Percentiles rank a stretch among this genome's conserved stretches.
Conservation (phyloP, 1,284 basidiomycete genomes). For the Ustanciosporium gigantosporum region DNA sequence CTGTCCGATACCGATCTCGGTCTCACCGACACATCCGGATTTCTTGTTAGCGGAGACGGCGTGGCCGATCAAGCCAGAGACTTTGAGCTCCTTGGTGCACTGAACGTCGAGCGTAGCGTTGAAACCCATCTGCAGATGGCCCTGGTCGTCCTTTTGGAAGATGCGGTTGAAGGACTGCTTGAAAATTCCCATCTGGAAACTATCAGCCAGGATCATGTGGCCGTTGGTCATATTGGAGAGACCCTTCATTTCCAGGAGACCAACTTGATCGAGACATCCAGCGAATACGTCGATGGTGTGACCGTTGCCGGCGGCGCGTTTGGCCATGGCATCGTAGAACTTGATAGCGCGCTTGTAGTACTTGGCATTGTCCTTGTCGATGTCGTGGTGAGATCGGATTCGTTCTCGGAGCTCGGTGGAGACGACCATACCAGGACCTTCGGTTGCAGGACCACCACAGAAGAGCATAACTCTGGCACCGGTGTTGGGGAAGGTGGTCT, state of each 20-base stretch:
- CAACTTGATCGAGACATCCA: conserved; percentile 97
- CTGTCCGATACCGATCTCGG: conserved; percentile 97
- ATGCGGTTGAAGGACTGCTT: conserved; percentile 95
- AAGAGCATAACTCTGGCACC: conserved; percentile 97
- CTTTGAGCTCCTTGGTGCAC: conserved; percentile 98
- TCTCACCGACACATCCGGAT: conserved; percentile 94
- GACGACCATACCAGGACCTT: conserved; percentile 96
- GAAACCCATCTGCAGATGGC: conserved; percentile 94
- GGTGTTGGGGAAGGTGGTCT: conserved; percentile 94
- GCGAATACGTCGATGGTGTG: conserved; percentile 95
- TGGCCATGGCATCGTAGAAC: conserved; percentile 96
- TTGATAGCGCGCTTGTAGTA: conserved; percentile 97
- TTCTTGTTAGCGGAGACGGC: conserved; percentile 97
- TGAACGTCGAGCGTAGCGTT: conserved; percentile 98
- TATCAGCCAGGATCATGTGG: conserved; percentile 92
- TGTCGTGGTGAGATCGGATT: conserved; percentile 98
- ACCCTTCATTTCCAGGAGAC: conserved; percentile 95
- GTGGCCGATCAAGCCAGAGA: conserved; percentile 96
- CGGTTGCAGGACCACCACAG: conserved; percentile 92
- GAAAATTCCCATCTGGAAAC: conserved; percentile 97
- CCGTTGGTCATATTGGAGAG: conserved; percentile 94
- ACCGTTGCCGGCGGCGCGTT: conserved; percentile 89
- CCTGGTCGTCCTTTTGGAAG: conserved; percentile 91
- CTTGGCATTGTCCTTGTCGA: conserved; percentile 94
- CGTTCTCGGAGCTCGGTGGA: conserved; percentile 94